A percentile compares a stretch with the other conserved stretches of the same genome.
Conservation (phyloP, 495 filamentous ascomycete species). For the Polyplosphaeria fusca region DNA sequence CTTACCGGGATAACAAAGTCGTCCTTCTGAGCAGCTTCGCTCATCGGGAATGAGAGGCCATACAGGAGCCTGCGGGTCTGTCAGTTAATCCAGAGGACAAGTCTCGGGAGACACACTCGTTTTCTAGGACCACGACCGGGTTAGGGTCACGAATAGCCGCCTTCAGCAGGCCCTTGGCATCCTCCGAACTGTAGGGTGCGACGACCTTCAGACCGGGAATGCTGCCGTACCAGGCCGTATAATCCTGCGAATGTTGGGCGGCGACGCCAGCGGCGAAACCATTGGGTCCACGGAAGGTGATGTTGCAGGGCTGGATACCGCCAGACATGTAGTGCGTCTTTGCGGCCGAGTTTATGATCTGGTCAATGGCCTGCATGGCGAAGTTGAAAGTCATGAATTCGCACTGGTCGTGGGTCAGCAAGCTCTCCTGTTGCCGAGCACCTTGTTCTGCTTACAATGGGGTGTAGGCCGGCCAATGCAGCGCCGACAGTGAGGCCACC, state of each 20-base stretch:
- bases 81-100: slow-evolving; percentile 10
- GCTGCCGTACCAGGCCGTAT: slow-evolving; percentile 96
- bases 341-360: slow-evolving; percentile 98
- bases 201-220: slow-evolving; percentile 98
- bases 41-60: slow-evolving; percentile 92
- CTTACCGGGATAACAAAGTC: slow-evolving; percentile 84
- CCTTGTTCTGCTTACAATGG: slow-evolving; percentile 64
- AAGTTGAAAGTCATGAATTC: slow-evolving; percentile 99
- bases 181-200: slow-evolving; percentile 90
- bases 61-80: slow-evolving; percentile 69
- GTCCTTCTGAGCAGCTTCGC: slow-evolving; percentile 85
- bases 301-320: slow-evolving; percentile 98
- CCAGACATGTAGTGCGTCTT: slow-evolving; percentile 99
- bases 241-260: slow-evolving; percentile 98
- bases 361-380: slow-evolving; percentile 99
- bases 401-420: slow-evolving; percentile 55
- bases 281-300: slow-evolving; percentile 98
- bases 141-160: slow-evolving; percentile 98
- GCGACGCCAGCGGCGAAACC: slow-evolving; percentile 94
- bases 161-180: slow-evolving; percentile 96
- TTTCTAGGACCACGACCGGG: slow-evolving; percentile 91
- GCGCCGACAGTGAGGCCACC: slow-evolving; percentile 87
- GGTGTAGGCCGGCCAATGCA: slow-evolving; percentile 89
- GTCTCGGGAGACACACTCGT: slow-evolving; percentile 61
- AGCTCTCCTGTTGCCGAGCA: not conserved